Percentiles rank a stretch among this genome's conserved stretches.
These are phyloP conservation scores for Fraxinus nigra DNA, from an alignment of 305 asterid genomes.

Conservation along the genomic window DNA sequence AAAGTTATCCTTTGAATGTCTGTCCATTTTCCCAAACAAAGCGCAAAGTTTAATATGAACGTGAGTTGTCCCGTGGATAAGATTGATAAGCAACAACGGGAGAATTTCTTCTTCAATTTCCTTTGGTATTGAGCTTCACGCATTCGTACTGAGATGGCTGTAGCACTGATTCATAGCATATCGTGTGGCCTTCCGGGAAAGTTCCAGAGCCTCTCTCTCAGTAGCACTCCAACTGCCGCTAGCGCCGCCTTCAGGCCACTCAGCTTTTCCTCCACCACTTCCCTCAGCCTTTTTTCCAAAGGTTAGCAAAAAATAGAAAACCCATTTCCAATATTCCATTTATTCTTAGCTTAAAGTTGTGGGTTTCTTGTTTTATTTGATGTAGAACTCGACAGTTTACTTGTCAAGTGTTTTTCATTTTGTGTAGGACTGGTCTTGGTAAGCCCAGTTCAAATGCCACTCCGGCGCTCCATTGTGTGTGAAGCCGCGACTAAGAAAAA, in stretches of 20 bases:
- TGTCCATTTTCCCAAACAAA: neutral
- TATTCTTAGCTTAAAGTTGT: neutral
- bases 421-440: constrained; percentile 41
- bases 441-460: constrained; percentile 42
- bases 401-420: neutral
- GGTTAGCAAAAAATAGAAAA: constrained; percentile 35
- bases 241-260: constrained; percentile 46
- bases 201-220: constrained; percentile 50
- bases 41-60: neutral
- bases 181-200: constrained; percentile 49
- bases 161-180: constrained; percentile 38
- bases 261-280: constrained; percentile 63
- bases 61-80: neutral
- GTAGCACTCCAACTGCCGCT: constrained; percentile 23
- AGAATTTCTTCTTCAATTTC: constrained; percentile 25
- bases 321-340: neutral
- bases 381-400: too few relatives aligned
- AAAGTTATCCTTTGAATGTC: neutral
- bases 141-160: constrained; percentile 34
- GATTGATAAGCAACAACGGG: neutral
- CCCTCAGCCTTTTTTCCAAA: constrained; percentile 48
- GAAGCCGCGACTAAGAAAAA: constrained; percentile 60
- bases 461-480: constrained; percentile 59
- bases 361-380: neutral
- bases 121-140: neutral